Conservation (phyloP, 2,329 filamentous ascomycete genomes). For the Penicillium sp. region DNA sequence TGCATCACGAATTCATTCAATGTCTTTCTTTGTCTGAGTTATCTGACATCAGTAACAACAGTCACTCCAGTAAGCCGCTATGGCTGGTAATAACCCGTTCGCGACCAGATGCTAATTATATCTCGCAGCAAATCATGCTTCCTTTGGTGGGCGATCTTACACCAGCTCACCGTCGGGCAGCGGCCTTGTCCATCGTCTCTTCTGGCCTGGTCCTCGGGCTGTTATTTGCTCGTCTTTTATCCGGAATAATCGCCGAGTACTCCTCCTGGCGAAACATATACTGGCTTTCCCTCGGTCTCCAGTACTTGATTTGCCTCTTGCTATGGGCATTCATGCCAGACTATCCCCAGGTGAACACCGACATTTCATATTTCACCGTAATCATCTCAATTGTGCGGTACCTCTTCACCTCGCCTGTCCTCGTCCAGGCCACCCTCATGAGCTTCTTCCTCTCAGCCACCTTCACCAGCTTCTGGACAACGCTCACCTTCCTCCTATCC, state of each 20-base stretch:
- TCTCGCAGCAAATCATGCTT: constrained; percentile 69
- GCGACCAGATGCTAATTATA: background rate
- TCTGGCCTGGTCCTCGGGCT: constrained; percentile 73
- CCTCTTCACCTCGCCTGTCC: constrained; percentile 62
- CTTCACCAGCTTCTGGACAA: constrained; percentile 70
- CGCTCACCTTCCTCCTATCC: constrained; percentile 73
- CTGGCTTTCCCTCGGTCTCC: constrained; percentile 70
- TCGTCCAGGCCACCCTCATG: constrained; percentile 68
- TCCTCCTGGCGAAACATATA: constrained; percentile 74
- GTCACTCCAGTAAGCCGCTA: constrained; percentile 59
- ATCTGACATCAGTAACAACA: constrained; percentile 71
- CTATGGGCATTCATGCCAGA: constrained; percentile 76
- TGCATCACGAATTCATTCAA: constrained; percentile 65
- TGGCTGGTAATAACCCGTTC: background rate
- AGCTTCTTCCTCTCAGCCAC: constrained; percentile 60
- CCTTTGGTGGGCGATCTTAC: constrained; percentile 77
- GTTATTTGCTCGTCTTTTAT: constrained; percentile 70
- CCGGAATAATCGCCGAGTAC: constrained; percentile 71
- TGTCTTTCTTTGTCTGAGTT: constrained; percentile 67
- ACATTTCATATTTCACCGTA: constrained; percentile 63
- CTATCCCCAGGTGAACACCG: constrained; percentile 71
- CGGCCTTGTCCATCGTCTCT: constrained; percentile 69
- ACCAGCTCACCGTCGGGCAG: constrained; percentile 64
- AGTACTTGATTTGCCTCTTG: constrained; percentile 62
- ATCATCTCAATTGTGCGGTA: constrained; percentile 64